Evolutionary conservation across 1,284 basidiomycete species (phyloP).

Genomic region (Fistulinella cinereoalba): DNA sequence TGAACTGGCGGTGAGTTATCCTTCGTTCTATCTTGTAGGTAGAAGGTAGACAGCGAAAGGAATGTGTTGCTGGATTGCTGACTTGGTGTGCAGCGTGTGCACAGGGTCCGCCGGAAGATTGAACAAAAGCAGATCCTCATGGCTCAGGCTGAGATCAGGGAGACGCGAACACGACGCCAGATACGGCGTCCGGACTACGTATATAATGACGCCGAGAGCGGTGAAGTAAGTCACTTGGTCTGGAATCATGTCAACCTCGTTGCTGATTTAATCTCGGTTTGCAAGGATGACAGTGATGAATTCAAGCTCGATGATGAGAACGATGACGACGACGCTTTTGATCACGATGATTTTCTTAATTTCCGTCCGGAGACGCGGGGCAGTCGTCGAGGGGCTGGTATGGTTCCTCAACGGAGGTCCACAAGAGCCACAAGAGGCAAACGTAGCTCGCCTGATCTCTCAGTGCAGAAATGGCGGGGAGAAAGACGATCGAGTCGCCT

Average conservation of each 20-base stretch:
- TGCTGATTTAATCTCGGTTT: conserved; percentile 17
- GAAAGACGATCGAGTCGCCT: conserved; percentile 71
- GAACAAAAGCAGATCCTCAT: conserved; percentile 62
- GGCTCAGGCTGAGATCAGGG: conserved; percentile 71
- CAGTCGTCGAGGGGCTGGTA: conserved; percentile 33
- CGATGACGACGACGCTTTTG: conserved; percentile 58
- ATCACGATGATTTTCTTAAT: conserved; percentile 46
- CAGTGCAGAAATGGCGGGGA: conserved; percentile 59
- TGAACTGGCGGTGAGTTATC: conserved; percentile 61
- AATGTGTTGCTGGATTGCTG: conserved; percentile 25
- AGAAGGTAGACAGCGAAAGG: conserved; percentile 13
- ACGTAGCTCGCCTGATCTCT: conserved; percentile 51
- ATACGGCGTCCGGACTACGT: conserved; percentile 74
- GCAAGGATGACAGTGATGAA: conserved; percentile 63
- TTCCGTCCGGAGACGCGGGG: conserved; percentile 38
- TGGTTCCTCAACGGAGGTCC: conserved; percentile 56
- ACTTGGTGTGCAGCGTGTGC: conserved; percentile 54
- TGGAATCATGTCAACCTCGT: conserved; percentile 9
- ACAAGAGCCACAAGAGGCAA: conserved; percentile 53
- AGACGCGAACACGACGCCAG: conserved; percentile 70
- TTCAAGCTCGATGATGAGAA: conserved; percentile 64
- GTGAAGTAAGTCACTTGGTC: conserved; percentile 48
- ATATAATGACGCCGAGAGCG: conserved; percentile 61
- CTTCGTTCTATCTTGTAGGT: conserved; percentile 9
- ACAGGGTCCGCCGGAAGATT: conserved; percentile 62